phyloP scores from a whole-genome alignment of 2,329 filamentous ascomycete genomes.

The Cercospora citrullina region DNA sequence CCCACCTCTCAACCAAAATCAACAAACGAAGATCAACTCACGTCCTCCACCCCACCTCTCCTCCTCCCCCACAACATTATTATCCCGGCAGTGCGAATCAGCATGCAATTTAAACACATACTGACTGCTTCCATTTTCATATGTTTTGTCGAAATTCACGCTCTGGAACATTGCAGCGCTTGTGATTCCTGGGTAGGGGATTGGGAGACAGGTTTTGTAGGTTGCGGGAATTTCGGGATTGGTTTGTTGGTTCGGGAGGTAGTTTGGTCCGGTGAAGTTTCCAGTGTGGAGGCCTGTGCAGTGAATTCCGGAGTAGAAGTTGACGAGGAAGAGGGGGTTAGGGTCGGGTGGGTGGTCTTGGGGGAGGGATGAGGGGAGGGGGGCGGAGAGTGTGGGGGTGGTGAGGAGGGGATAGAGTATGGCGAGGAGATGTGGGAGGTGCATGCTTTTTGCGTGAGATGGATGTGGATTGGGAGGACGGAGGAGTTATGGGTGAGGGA shows the following conservation, averaged over 20 bases:
- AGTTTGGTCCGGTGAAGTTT: neutral
- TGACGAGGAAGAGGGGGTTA: neutral
- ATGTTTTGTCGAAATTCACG: neutral
- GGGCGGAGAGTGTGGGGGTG: neutral
- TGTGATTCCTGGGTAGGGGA: neutral
- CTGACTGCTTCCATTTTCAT: neutral
- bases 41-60: neutral
- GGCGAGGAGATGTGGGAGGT: neutral
- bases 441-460: neutral
- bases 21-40: neutral
- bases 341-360: neutral
- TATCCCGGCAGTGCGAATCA: neutral
- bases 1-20: neutral
- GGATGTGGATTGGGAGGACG: neutral
- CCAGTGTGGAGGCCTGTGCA: neutral
- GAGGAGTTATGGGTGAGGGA: neutral
- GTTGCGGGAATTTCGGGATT: neutral
- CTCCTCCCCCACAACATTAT: neutral
- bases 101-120: neutral
- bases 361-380: neutral
- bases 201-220: neutral
- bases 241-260: neutral
- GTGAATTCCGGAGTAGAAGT: neutral
- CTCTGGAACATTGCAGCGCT: slow-evolving; percentile 1
- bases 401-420: neutral